Base-by-base conservation (phyloP, 2,329 filamentous ascomycete species). In the Xylariomycetidae sp. region DNA sequence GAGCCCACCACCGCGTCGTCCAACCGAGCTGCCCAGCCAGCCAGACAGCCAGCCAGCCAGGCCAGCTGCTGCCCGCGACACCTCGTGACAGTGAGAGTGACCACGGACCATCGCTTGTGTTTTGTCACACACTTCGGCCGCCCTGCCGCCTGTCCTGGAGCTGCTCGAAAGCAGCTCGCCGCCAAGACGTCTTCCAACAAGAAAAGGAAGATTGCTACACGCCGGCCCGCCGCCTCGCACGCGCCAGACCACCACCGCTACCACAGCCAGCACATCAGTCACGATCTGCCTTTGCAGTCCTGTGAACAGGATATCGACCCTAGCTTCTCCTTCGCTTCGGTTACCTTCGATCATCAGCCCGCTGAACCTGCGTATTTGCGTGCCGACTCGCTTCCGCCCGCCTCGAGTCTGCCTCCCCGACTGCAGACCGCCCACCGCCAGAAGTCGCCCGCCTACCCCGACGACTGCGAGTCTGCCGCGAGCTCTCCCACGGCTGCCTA, bases 161-260 rank as follows among this genome's bases (percentile, higher is more conserved):
- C 74, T 78, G 74, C 74, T 33, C 20, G n/a, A 52, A 58, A 58
- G 76, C 76, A 79, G 77, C 77, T 81, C 77, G 64, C 70, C 59
- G 68, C 73, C 77, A 82, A 72, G 62, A 82, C 77, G 77, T 80
- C 76, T 76, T 80, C 75, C 67, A 70, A 65, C 72, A 82, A 81
- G 76, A 82, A 81, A 76, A 72, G 76, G 70, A 81, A 76, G 72
- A 72, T 81, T 53, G 67, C 65, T 38, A 42, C 62, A 54, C 70
- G 66, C 49, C 64, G 60, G 54, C 57, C 60, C 43, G 57, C 60
- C 47, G 12, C n/a, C n/a, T n/a, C n/a, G n/a, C n/a, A n/a, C n/a
- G n/a, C n/a, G n/a, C n/a, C n/a, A n/a, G n/a, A n/a, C n/a, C n/a
- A n/a, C n/a, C 39, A 17, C 32, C 56, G 59, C 54, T 64, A 70